These are phyloP conservation scores for Rosa hybrid DNA, from an alignment of 331 rosid genomes.

Conservation along the genomic window DNA sequence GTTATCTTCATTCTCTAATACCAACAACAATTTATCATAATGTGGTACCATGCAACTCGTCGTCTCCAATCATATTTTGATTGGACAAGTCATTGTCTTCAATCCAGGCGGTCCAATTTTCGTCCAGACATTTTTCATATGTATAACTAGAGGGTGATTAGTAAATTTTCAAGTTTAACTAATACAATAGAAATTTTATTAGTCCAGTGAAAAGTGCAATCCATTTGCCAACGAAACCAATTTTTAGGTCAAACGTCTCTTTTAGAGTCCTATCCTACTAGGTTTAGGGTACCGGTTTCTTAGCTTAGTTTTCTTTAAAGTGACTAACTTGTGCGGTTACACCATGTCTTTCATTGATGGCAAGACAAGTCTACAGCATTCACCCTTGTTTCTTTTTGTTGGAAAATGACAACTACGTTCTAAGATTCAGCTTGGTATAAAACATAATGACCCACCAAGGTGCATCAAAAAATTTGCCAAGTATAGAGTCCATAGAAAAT, in stretches of 20 bases:
- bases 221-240: no score
- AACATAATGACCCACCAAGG: not conserved
- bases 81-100: slow-evolving; percentile 11
- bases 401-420: not conserved
- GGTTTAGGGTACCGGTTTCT: not conserved
- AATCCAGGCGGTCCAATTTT: not conserved
- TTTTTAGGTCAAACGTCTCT: not conserved
- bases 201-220: not conserved
- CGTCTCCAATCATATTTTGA: slow-evolving; percentile 32
- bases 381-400: not conserved
- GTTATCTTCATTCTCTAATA: slow-evolving; percentile 23
- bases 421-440: not conserved
- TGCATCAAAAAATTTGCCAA: no score
- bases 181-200: not conserved
- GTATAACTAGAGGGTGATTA: not conserved
- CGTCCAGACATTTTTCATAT: slow-evolving; percentile 1
- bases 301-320: not conserved
- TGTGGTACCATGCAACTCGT: slow-evolving; percentile 17
- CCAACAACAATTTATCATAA: slow-evolving; percentile 26
- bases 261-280: not conserved
- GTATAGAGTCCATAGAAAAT: no score
- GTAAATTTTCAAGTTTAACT: not conserved
- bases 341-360: not conserved
- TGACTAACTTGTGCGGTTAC: not conserved
- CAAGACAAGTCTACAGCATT: not conserved